phyloP scores from a whole-genome alignment of 73 alveolate species.

The Stentor roeselii region DNA sequence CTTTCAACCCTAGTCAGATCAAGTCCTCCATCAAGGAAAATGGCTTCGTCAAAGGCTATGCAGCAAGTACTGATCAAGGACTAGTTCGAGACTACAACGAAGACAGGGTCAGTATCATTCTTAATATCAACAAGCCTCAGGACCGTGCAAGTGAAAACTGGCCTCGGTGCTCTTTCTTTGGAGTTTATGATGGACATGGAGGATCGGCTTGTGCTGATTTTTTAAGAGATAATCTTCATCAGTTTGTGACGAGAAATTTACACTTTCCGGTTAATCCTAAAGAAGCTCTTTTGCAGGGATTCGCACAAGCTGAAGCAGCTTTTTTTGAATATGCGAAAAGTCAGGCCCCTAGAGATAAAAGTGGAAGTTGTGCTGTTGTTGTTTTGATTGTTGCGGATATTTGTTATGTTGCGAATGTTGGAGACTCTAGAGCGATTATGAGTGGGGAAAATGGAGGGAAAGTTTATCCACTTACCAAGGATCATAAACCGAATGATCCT shows the following conservation, averaged over 20 bases:
- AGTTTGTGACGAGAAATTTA: conserved; percentile 78
- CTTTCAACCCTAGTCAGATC: conserved; percentile 43
- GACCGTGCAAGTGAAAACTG: conserved; percentile 70
- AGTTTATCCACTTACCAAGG: conserved; percentile 73
- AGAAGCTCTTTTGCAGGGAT: conserved; percentile 87
- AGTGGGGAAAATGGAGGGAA: conserved; percentile 69
- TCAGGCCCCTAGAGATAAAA: conserved; percentile 62
- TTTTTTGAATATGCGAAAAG: conserved; percentile 69
- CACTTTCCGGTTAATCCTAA: conserved; percentile 88
- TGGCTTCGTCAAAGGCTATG: conserved; percentile 88
- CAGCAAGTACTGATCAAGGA: conserved; percentile 90
- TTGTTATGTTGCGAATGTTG: conserved; percentile 93
- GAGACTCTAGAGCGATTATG: conserved; percentile 94
- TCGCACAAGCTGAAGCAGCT: conserved; percentile 84
- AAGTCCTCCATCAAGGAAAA: conserved; percentile 62
- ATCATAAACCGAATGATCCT: conserved; percentile 89
- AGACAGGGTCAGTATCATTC: conserved; percentile 88
- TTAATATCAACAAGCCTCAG: conserved; percentile 74
- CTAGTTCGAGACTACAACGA: conserved; percentile 89
- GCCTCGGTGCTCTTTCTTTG: conserved; percentile 96
- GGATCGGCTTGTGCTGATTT: conserved; percentile 98
- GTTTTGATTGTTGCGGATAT: conserved; percentile 71
- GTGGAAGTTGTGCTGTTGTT: conserved; percentile 91
- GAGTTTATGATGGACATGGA: conserved; percentile 99
- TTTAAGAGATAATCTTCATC: conserved; percentile 88